Base-by-base conservation (phyloP, 1,284 basidiomycete species). In the Ceraceosorus guamensis region DNA sequence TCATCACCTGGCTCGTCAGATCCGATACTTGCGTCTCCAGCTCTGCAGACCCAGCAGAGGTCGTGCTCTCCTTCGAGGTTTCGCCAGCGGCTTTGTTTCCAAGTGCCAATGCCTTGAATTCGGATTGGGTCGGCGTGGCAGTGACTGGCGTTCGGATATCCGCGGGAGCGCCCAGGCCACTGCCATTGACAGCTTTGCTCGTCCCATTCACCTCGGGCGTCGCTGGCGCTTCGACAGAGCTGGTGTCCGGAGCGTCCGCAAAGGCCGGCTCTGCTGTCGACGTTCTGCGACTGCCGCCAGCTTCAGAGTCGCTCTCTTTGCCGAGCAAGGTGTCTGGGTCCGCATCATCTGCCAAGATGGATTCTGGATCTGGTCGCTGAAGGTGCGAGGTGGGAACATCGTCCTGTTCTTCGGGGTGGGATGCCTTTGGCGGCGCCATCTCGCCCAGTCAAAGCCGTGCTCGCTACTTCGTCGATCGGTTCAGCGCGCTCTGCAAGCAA, bases 1-100 rank as follows among this genome's bases (percentile, higher is more conserved):
- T 84, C 30, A 86, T 85, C 46, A 95, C 88, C 77, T 97, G 92
- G 31, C 87, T 85, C 68, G 87, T 86, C 50, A 96, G 81, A 71
- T 95, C 88, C 55, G 85, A 82, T 14, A 95, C 83, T 75, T 95
- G 91, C 2, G 81, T 77, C 33, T 88, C 85, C 18, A 95, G 80
- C 66, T 92, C 53, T 30, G 48, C 18, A 16, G n/a, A n/a, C 37
- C n/a, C 37, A n/a, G 37, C 37, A n/a, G 8, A 8, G 37, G 37
- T 8, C 37, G 37, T 41, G 8, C n/a, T 8, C 37, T 8, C 8
- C 37, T 8, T 8, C 37, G 37, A 41, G 37, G 37, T n/a, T 8
- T 41, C 37, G 37, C 8, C 8, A n/a, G n/a, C n/a, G n/a, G n/a
- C n/a, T n/a, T n/a, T n/a, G n/a, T n/a, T n/a, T n/a, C n/a, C n/a